phyloP scores from a whole-genome alignment of 768 basidiomycete genomes.

The Lentinula detonsa region DNA sequence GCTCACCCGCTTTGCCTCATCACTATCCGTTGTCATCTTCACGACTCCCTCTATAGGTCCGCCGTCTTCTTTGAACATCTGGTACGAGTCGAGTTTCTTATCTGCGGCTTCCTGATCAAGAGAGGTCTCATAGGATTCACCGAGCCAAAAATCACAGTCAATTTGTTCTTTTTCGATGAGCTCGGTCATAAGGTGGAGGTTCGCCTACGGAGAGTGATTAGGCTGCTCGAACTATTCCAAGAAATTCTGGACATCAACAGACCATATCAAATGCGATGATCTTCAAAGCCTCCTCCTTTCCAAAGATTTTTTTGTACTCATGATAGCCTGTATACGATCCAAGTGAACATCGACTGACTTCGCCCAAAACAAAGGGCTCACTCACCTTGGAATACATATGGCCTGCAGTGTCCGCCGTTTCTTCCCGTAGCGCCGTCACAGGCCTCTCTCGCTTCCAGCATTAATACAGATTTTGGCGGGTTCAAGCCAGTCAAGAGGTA shows the following conservation, averaged over 20 bases:
- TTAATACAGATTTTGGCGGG: conserved; percentile 19
- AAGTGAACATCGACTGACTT: not conserved
- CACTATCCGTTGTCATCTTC: conserved; percentile 12
- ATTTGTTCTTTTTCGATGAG: conserved; percentile 12
- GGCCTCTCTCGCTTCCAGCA: conserved; percentile 38
- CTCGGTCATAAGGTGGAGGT: conserved; percentile 9
- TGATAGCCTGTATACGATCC: conserved; percentile 34
- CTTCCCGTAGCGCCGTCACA: conserved; percentile 21
- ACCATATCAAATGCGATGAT: conserved; percentile 12
- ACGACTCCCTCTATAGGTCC: conserved; percentile 14
- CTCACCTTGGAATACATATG: conserved; percentile 15
- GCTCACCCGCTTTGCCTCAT: conserved; percentile 10
- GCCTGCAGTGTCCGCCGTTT: conserved; percentile 22
- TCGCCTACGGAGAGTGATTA: conserved; percentile 2
- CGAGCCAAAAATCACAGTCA: conserved; percentile 19
- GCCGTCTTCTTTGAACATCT: conserved; percentile 13
- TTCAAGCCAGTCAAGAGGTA: conserved; percentile 15
- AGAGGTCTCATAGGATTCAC: conserved; percentile 15
- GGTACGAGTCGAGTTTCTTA: conserved; percentile 2
- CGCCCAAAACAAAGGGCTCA: conserved; percentile 1
- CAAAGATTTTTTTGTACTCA: conserved; percentile 29
- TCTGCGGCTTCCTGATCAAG: conserved; percentile 10
- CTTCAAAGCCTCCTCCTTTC: conserved; percentile 29
- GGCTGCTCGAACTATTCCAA: conserved; percentile 3
- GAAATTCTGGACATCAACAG: conserved; percentile 2